Evolutionary conservation across 2,329 filamentous ascomycete genomes (phyloP), one percentile per base, ranked within the genome.

Genomic region (Dothistroma septosporum): DNA sequence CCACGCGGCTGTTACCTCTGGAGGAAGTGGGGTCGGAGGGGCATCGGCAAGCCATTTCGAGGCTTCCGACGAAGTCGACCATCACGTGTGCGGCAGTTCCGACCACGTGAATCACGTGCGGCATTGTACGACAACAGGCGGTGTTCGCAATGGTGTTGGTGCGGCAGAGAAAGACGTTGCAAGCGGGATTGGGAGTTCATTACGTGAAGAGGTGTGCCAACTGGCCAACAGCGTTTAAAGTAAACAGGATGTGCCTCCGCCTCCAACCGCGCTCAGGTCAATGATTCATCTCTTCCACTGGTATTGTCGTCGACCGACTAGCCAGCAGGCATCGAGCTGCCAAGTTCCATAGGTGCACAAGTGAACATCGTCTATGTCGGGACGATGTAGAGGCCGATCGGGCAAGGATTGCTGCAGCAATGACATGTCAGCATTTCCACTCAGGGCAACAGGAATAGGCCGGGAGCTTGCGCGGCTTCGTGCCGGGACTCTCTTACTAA

Each of bases 321-420:
- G 37, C 16, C 41, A 44, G 35, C 35, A 11, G 14, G 16, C 35
- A 11, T 16, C 35, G 16, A 37, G 16, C 35, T 12, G 35, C 35
- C 11, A 37, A 8, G 12, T 44, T 9, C n/a, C 41, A 5, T 44
- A 44, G 41, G 41, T 44, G 41, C n/a, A 9, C 41, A 44, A 19
- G 41, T 19, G 41, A 44, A 14, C 8, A 44, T 19, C 41, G n/a
- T 44, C 52, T 47, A 60, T 14, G 56, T n/a, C 22, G 53, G 46
- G 9, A 60, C 58, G 44, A 60, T 35, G 33, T 60, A 60, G 52
- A 60, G 47, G 37, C 58, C 58, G 21, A 60, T 60, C 4, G 58
- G 41, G 41, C 41, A 44, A 44, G 41, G 41, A 16, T 44, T 44
- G 14, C 41, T 44, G 41, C 14, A 44, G 41, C 14, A 19, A 9